phyloP scores from a whole-genome alignment of 768 basidiomycete species.

The Pulveroboletus sp. region DNA sequence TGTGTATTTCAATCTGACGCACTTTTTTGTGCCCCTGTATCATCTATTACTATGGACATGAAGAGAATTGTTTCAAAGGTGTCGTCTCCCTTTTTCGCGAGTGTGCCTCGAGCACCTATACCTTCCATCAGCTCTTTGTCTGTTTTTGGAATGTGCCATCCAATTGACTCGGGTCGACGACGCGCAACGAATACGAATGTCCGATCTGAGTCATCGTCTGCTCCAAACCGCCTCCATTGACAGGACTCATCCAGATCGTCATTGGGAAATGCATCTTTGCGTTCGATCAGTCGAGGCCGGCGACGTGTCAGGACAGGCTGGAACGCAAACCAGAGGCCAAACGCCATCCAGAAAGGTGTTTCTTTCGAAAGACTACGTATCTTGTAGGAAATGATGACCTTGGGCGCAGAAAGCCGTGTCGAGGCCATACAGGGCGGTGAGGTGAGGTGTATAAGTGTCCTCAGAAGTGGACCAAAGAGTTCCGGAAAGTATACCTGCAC shows the following conservation, averaged over 20 bases:
- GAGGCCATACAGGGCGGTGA: conserved; percentile 41
- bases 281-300: neutral
- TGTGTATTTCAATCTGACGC: neutral
- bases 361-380: conserved; percentile 73
- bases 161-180: conserved; percentile 55
- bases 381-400: conserved; percentile 72
- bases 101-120: conserved; percentile 47
- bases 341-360: conserved; percentile 72
- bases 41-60: conserved; percentile 30
- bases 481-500: conserved; percentile 82
- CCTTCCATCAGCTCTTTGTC: conserved; percentile 61
- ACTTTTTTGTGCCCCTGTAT: conserved; percentile 3
- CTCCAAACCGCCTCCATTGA: conserved; percentile 47
- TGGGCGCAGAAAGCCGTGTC: conserved; percentile 12
- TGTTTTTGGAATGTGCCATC: conserved; percentile 49
- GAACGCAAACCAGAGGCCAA: conserved; percentile 77
- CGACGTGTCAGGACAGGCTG: conserved; percentile 45
- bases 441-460: conserved; percentile 71
- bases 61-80: conserved; percentile 68
- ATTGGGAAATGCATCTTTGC: neutral
- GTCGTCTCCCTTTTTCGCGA: conserved; percentile 54
- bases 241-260: conserved; percentile 14
- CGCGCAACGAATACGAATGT: conserved; percentile 62
- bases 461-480: conserved; percentile 72
- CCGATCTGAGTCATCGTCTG: conserved; percentile 35